Base-by-base conservation (phyloP, 257 asterid species). In the Lycium barbarum region DNA sequence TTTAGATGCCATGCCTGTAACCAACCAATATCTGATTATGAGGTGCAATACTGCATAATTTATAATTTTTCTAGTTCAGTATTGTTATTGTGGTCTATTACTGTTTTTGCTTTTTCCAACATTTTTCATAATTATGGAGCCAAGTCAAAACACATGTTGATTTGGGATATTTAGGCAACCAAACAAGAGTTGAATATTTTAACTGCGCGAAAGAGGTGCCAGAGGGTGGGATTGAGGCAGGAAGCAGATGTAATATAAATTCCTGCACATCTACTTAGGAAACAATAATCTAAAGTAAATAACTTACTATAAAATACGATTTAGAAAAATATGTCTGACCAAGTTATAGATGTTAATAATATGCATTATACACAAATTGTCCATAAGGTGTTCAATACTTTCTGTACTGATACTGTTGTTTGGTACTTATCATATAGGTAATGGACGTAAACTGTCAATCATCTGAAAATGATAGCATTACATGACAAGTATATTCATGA, bases 21-120 rank as follows among this genome's bases (percentile, higher is more conserved):
- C 88, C 98, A 93, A 84, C 98, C 98, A 35, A 95, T 96, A 87
- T 89, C 95, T 74, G 99, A 96, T 89, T 91, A 93, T 33, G 99
- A 96, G 99, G 99, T 94, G 86, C 38, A 36, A 9, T 47, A 53
- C 79, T 82, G 65, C 22, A 0, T 76, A 51, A 0, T 13, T 74
- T 74, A 49, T 22, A 22, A 12, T 68, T 51, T 26, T 76, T 53
- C 26, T 51, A 51, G 47, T 76, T 33, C 7, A 74, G 45, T 53
- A 63, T 51, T 51, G 63, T 51, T 76, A 76, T 76, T 71, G 15
- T 51, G 61, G 61, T 74, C 43, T 51, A 72, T 9, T 26, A 22
- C 15, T 53, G 82, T 2, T 78, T 51, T 53, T 26, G 47, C 47
- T 53, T 78, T 26, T 13, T 53, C 65, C 17, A 54, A 78, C 63